Evolutionary conservation across 163 green algal genomes (phyloP), one percentile per base, ranked within the genome.

Genomic region (Prototheca stagnorum): DNA sequence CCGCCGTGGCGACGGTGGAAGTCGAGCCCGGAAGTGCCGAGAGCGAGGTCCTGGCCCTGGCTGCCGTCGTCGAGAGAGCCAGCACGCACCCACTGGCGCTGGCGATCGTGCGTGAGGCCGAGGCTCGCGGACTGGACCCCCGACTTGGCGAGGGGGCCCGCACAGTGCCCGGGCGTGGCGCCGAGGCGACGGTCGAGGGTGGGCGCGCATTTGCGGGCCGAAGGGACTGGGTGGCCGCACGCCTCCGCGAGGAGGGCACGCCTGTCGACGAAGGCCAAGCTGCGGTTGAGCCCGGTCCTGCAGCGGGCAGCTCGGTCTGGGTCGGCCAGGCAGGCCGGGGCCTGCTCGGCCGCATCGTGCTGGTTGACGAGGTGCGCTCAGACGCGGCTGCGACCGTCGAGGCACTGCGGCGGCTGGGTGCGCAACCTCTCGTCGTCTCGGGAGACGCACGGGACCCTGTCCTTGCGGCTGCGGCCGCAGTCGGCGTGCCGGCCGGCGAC

Each of bases 81-180:
- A 92, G 80, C 0, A 53, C 64, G 5, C 86, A 95, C 68, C 86
- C 86, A 3, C 50, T 93, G 31, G 84, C 86, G 4, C 62, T 74
- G 8, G 86, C 84, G 0, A 50, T 96, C 5, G 24, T 75, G 24
- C 49, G 42, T 11, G 78, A 75, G 44, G 77, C 73, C 4, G 23
- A 33, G 14, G n/a, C n/a, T n/a, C n/a, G n/a, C n/a, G n/a, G n/a
- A n/a, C n/a, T n/a, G n/a, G n/a, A n/a, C n/a, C n/a, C n/a, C n/a
- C n/a, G n/a, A n/a, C n/a, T n/a, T n/a, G n/a, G n/a, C n/a, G n/a
- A n/a, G n/a, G n/a, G n/a, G n/a, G n/a, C n/a, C n/a, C n/a, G n/a
- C n/a, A n/a, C n/a, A n/a, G n/a, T n/a, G n/a, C n/a, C n/a, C n/a
- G n/a, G n/a, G n/a, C n/a, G n/a, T n/a, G n/a, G n/a, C n/a, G n/a